Conservation (phyloP, 2,329 filamentous ascomycete species). For the Paramyrothecium sp. region DNA sequence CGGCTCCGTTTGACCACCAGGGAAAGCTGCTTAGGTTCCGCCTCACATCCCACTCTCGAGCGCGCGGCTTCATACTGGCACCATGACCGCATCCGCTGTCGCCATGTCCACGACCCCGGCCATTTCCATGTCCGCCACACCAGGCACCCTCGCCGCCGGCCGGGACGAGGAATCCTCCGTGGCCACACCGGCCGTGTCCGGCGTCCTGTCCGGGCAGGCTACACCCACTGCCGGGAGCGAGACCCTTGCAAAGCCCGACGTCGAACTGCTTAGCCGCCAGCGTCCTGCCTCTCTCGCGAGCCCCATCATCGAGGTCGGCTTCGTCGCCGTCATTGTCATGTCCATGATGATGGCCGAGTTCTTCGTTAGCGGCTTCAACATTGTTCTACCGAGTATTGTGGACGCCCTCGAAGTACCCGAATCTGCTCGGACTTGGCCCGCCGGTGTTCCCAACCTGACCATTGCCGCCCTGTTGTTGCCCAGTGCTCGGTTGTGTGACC, state of each 20-base stretch:
- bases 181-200: background rate
- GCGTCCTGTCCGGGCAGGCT: background rate
- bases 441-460: slow-evolving; percentile 58
- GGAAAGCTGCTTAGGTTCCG: background rate
- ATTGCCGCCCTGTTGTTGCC: slow-evolving; percentile 60
- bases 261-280: slow-evolving; percentile 62
- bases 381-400: slow-evolving; percentile 67
- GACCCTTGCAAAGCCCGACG: slow-evolving; percentile 26
- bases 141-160: background rate
- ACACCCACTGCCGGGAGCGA: slow-evolving; percentile 4
- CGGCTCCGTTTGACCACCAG: background rate
- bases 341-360: slow-evolving; percentile 70
- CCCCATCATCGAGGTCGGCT: slow-evolving; percentile 56
- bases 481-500: slow-evolving; percentile 58
- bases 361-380: slow-evolving; percentile 74
- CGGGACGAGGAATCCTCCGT: background rate
- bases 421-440: slow-evolving; percentile 62
- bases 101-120: background rate
- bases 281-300: slow-evolving; percentile 56
- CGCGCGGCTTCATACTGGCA: background rate
- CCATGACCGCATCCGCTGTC: background rate
- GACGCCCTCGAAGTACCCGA: slow-evolving; percentile 62
- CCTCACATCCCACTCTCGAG: background rate
- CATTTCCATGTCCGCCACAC: background rate
- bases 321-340: slow-evolving; percentile 60